These are phyloP conservation scores for Amylostereum areolatum DNA, from an alignment of 1,284 basidiomycete genomes.

Conservation along the genomic window DNA sequence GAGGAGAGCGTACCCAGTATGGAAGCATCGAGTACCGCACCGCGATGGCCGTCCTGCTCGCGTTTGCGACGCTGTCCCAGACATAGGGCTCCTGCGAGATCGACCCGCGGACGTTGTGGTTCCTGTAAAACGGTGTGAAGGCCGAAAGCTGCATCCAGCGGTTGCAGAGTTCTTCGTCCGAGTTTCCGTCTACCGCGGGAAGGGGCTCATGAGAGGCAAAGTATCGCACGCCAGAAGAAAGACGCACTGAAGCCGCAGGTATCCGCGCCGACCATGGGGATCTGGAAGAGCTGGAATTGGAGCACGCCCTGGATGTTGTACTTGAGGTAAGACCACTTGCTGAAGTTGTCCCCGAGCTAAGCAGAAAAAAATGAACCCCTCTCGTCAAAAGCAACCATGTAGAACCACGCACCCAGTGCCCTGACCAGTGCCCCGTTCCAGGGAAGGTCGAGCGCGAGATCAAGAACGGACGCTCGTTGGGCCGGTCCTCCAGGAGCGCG, in stretches of 20 bases:
- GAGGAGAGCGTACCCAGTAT: slow-evolving; percentile 53
- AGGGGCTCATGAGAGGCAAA: slow-evolving; percentile 4
- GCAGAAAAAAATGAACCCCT: not conserved
- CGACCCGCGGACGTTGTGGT: slow-evolving; percentile 59
- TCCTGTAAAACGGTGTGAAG: slow-evolving; percentile 69
- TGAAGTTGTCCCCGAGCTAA: slow-evolving; percentile 72
- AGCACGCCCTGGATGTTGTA: slow-evolving; percentile 59
- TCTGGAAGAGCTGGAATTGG: slow-evolving; percentile 73
- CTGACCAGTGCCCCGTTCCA: slow-evolving; percentile 15
- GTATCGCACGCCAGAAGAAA: not conserved
- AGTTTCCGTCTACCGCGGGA: slow-evolving; percentile 47
- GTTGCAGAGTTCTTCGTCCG: slow-evolving; percentile 76
- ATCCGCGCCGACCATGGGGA: slow-evolving; percentile 75
- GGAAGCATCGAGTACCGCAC: slow-evolving; percentile 65
- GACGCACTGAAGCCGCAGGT: slow-evolving; percentile 57
- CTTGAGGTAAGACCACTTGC: slow-evolving; percentile 58
- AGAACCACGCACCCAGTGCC: slow-evolving; percentile 19
- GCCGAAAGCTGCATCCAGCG: slow-evolving; percentile 80
- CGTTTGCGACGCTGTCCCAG: slow-evolving; percentile 70
- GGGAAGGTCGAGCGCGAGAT: slow-evolving; percentile 43
- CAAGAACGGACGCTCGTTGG: slow-evolving; percentile 57
- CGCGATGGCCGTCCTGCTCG: slow-evolving; percentile 63
- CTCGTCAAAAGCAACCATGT: not conserved
- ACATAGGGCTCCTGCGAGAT: slow-evolving; percentile 68
- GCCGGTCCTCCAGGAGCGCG: slow-evolving; percentile 43